These are phyloP conservation scores for Diaporthe australafricana DNA, from an alignment of 2,329 filamentous ascomycete genomes.

Conservation along the genomic window DNA sequence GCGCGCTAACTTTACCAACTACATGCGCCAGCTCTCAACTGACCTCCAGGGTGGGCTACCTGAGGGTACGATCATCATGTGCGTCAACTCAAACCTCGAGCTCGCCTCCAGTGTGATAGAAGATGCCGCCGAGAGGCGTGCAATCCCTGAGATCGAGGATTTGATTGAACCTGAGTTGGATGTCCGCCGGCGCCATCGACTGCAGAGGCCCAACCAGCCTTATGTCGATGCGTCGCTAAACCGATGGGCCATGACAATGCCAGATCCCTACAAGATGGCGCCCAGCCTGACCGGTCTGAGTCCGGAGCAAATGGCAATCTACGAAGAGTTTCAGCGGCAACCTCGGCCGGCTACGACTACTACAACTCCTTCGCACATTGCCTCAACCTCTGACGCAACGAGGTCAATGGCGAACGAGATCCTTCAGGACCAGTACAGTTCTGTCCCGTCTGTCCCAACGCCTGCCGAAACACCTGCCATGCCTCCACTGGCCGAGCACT, in stretches of 20 bases:
- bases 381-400: constrained; percentile 70
- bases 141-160: constrained; percentile 93
- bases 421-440: constrained; percentile 70
- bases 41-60: constrained; percentile 85
- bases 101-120: constrained; percentile 94
- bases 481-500: constrained; percentile 63
- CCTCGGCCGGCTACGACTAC: constrained; percentile 72
- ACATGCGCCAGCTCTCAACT: constrained; percentile 79
- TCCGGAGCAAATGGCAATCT: constrained; percentile 92
- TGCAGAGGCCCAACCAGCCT: constrained; percentile 81
- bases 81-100: constrained; percentile 97
- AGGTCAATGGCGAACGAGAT: constrained; percentile 73
- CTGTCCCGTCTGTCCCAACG: constrained; percentile 68
- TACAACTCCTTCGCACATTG: constrained; percentile 65
- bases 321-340: constrained; percentile 94
- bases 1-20: constrained; percentile 96
- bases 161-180: constrained; percentile 87
- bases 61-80: constrained; percentile 97
- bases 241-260: constrained; percentile 93
- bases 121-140: constrained; percentile 93
- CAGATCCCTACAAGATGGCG: constrained; percentile 90
- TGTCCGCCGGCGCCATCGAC: constrained; percentile 79
- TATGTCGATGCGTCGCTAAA: constrained; percentile 87
- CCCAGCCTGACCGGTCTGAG: constrained; percentile 79
- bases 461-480: constrained; percentile 70